Evolutionary conservation across 495 filamentous ascomycete genomes (phyloP).

Genomic region (Hyaloscypha hepaticicola): DNA sequence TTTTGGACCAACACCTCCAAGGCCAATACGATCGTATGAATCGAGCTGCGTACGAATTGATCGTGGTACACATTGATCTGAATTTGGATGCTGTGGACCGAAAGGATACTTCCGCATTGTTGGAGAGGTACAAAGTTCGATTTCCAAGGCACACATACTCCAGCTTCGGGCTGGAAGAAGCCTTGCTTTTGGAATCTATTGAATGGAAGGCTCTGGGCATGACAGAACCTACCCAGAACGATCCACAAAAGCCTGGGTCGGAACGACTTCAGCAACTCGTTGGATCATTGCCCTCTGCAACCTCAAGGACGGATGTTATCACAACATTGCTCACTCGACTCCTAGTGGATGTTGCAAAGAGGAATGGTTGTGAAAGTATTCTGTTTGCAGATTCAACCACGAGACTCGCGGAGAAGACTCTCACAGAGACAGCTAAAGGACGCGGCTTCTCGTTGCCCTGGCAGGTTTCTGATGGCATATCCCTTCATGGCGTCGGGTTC

Average conservation of each 20-base stretch:
- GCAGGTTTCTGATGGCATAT: conserved; percentile 72
- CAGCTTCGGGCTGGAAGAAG: conserved; percentile 54
- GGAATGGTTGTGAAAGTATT: conserved; percentile 61
- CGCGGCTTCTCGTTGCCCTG: conserved; percentile 79
- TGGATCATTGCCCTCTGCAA: conserved; percentile 60
- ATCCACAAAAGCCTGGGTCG: conserved; percentile 35
- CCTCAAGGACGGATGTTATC: conserved; percentile 73
- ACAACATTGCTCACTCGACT: conserved; percentile 67
- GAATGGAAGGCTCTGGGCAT: conserved; percentile 39
- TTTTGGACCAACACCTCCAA: conserved; percentile 68
- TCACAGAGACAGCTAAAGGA: conserved; percentile 87
- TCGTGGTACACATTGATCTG: conserved; percentile 50
- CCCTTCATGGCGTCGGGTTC: conserved; percentile 56
- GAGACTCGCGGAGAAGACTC: conserved; percentile 78
- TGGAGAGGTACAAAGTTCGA: conserved; percentile 37
- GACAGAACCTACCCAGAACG: conserved; percentile 35
- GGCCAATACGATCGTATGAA: conserved; percentile 54
- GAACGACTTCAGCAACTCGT: conserved; percentile 56
- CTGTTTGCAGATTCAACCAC: conserved; percentile 87
- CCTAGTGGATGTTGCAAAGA: conserved; percentile 61
- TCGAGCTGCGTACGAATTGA: conserved; percentile 61
- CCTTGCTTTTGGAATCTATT: conserved; percentile 44
- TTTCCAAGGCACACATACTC: conserved; percentile 63
- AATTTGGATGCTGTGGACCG: conserved; percentile 27
- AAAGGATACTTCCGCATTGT: conserved; percentile 15